These are phyloP conservation scores for Erodium moschatum DNA, from an alignment of 441 rosid genomes.

Conservation along the genomic window DNA sequence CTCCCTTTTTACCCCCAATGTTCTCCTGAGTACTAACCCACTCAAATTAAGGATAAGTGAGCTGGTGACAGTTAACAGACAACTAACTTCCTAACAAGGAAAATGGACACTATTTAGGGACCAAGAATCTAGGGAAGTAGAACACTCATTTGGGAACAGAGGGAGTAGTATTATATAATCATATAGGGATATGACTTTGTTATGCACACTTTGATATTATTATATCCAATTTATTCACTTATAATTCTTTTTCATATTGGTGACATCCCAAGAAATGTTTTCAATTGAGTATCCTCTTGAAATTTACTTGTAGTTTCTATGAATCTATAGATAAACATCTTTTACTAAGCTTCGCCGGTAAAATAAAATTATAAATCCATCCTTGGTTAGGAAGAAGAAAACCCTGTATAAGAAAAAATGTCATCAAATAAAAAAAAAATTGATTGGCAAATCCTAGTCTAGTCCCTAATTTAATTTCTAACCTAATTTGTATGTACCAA, in stretches of 20 bases:
- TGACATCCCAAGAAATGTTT: background rate
- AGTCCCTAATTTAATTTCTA: too few relatives aligned
- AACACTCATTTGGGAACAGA: background rate
- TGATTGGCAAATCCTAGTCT: too few relatives aligned
- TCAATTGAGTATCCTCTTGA: background rate
- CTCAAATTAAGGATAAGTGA: background rate
- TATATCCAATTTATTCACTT: background rate
- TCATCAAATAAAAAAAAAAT: too few relatives aligned
- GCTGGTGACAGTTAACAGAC: too few relatives aligned
- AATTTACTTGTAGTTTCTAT: background rate
- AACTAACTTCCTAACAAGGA: background rate
- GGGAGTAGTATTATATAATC: background rate
- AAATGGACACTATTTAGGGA: background rate
- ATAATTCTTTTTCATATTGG: background rate
- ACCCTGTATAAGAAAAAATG: background rate
- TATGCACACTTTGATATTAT: slow-evolving; percentile 1
- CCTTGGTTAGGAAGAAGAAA: background rate
- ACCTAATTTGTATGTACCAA: background rate
- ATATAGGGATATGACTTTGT: background rate
- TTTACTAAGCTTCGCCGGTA: background rate
- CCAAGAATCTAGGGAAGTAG: background rate
- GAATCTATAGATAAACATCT: background rate
- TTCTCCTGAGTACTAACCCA: background rate
- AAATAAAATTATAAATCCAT: background rate
- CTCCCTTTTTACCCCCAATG: background rate